Conservation (phyloP, 225 moss, liverwort and hornwort species). For the Antitrichia curtipendula region DNA sequence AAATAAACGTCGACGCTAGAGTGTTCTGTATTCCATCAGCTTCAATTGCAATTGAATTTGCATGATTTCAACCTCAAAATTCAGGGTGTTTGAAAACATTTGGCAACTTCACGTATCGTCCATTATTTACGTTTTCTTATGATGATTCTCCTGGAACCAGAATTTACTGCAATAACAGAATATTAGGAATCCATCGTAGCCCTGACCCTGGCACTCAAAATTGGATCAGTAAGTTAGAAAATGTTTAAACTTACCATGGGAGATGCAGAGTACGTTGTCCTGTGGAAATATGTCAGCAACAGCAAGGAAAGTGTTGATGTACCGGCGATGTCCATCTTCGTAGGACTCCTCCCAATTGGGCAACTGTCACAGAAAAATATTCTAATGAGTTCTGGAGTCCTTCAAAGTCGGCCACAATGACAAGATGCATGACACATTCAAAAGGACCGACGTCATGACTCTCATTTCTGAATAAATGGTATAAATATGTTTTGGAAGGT, state of each 20-base stretch:
- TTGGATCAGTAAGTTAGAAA: background rate
- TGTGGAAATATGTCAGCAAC: constrained; percentile 15
- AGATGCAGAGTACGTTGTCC: constrained; percentile 27
- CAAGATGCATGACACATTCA: background rate
- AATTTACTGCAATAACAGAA: background rate
- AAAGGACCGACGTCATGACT: background rate
- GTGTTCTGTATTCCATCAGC: background rate
- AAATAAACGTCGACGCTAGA: too few relatives aligned
- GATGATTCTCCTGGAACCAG: background rate
- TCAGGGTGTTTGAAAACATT: background rate
- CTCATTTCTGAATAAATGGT: background rate
- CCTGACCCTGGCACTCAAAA: background rate
- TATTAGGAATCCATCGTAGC: background rate
- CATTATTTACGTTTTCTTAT: background rate
- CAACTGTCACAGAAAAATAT: constrained; percentile 2
- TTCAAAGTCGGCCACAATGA: background rate
- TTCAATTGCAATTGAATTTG: background rate
- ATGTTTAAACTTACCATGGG: constrained; percentile 21
- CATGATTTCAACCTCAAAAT: background rate
- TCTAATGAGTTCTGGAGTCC: background rate
- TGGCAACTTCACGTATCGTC: background rate
- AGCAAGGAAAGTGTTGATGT: constrained; percentile 1
- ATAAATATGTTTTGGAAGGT: background rate
- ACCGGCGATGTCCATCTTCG: constrained; percentile 15
- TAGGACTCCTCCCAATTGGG: constrained; percentile 28